Base-by-base conservation (phyloP, 345 rosid genomes). In the Turnera subulata region DNA sequence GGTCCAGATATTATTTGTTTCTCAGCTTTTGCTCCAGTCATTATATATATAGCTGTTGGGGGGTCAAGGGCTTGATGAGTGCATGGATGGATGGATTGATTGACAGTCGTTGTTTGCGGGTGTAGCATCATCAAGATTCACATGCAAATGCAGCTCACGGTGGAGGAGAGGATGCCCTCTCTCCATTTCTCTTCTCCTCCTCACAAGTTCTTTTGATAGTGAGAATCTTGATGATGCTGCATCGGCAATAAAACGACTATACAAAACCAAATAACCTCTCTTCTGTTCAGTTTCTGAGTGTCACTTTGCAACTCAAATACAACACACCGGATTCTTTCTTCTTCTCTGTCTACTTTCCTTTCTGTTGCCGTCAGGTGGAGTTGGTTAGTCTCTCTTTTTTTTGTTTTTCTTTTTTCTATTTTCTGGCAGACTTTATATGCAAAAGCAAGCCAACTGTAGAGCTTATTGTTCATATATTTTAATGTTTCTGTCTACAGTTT, bases 201-300 rank as follows among this genome's bases (percentile, higher is more conserved):
- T n/a, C n/a, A n/a, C 46, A 49, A 49, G 63, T 58, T 57, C 71
- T 21, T 72, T 73, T 71, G 72, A 58, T 52, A 66, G 53, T 91
- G 98, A 84, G 98, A 91, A 91, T 91, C 98, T 84, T 91, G 98
- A 91, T 91, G 98, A 91, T 91, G 98, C 92, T 91, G 98, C 98
- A 88, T 85, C 96, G 59, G 88, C 92, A 85, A 85, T 75, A 72
- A 57, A 84, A n/a, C 74, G 84, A 59, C 89, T 83, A 59, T 58
- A 52, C 46, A 16, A 16, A 44, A 40, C 21, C 24, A 53, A 19
- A 29, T 4, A 29, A 29, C 4, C 35, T 22, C 2, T 24, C 16
- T 32, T 57, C 26, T 19, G 18, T 10, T 15, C 15, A 23, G 8
- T 40, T 6, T 56, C 20, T 16, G 15, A 18, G 5, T 24, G 47